A percentile compares a stretch with the other conserved stretches of the same genome.
These are phyloP conservation scores for Pseudogymnoascus destructans DNA, from an alignment of 2,329 filamentous ascomycete genomes.

Conservation along the genomic window DNA sequence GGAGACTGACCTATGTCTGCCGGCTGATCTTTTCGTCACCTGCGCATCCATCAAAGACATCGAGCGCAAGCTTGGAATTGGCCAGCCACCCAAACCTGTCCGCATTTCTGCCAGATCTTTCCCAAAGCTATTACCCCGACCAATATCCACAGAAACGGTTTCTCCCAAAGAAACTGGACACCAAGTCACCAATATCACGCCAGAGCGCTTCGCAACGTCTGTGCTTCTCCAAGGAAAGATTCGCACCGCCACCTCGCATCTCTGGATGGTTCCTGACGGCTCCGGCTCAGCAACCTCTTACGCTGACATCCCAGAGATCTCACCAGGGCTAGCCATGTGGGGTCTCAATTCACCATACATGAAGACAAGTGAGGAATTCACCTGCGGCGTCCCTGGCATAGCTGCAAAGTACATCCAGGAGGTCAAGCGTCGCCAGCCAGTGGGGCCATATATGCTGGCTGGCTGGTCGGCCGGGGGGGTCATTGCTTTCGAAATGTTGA, in stretches of 20 bases:
- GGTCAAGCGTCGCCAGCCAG: slow-evolving; percentile 57
- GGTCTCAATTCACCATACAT: slow-evolving; percentile 59
- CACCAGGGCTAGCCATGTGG: slow-evolving; percentile 36
- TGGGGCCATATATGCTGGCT: slow-evolving; percentile 53
- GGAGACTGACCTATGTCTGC: slow-evolving; percentile 39
- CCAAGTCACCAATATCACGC: slow-evolving; percentile 31
- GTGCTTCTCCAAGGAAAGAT: slow-evolving; percentile 34
- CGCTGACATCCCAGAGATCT: slow-evolving; percentile 26
- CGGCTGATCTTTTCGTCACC: slow-evolving; percentile 47
- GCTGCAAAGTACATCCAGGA: slow-evolving; percentile 53
- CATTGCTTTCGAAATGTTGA: slow-evolving; percentile 53
- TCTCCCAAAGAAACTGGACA: neutral
- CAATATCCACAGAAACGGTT: slow-evolving; percentile 11
- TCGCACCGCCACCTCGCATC: slow-evolving; percentile 31
- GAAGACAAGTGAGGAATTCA: slow-evolving; percentile 53
- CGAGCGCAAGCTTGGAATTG: slow-evolving; percentile 47
- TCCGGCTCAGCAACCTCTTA: slow-evolving; percentile 34
- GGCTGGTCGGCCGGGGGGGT: slow-evolving; percentile 72
- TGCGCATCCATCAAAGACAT: slow-evolving; percentile 53
- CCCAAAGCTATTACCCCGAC: slow-evolving; percentile 8
- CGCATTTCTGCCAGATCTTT: slow-evolving; percentile 27
- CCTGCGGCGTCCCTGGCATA: slow-evolving; percentile 52
- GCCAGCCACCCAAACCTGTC: slow-evolving; percentile 17
- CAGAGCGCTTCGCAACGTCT: slow-evolving; percentile 25
- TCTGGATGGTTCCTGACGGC: slow-evolving; percentile 37